phyloP scores from a whole-genome alignment of 352 stramenopile genomes.

The Globisporangium echinulatum region DNA sequence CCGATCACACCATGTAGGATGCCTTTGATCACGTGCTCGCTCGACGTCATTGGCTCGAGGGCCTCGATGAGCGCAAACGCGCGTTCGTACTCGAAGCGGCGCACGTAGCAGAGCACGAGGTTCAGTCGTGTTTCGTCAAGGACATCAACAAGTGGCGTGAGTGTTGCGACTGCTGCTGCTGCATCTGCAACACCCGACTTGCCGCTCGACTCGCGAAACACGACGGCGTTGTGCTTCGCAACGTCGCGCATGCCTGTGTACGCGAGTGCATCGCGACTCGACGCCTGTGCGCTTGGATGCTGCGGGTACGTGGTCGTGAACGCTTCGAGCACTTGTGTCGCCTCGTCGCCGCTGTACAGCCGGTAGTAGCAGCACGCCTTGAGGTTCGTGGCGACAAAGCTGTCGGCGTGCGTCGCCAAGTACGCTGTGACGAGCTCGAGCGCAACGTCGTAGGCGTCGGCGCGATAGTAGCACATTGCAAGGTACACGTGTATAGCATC shows the following conservation, averaged over 20 bases:
- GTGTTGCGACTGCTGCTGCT: constrained; percentile 10
- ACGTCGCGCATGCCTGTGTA: constrained; percentile 25
- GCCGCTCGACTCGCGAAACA: constrained; percentile 26
- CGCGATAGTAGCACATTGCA: constrained; percentile 66
- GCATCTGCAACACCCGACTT: not conserved
- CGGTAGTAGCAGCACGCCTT: constrained; percentile 58
- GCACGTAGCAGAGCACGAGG: constrained; percentile 44
- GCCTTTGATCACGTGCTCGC: constrained; percentile 47
- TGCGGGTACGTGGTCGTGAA: constrained; percentile 47
- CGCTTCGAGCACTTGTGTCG: constrained; percentile 79
- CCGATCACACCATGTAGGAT: constrained; percentile 58
- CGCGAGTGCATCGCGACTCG: not conserved
- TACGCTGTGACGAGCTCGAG: constrained; percentile 60
- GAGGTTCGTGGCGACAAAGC: constrained; percentile 67
- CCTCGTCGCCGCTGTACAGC: constrained; percentile 46
- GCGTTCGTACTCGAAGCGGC: constrained; percentile 34
- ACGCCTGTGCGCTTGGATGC: constrained; percentile 20
- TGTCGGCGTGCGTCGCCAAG: constrained; percentile 33
- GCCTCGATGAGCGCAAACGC: constrained; percentile 59
- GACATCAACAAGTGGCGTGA: constrained; percentile 28
- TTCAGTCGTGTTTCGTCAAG: constrained; percentile 54
- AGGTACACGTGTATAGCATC: constrained; percentile 63
- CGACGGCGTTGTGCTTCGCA: constrained; percentile 41
- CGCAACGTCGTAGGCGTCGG: constrained; percentile 67
- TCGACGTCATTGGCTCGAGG: constrained; percentile 30